Evolutionary conservation across 768 basidiomycete genomes (phyloP).

Genomic region (Naganishia friedmannii): DNA sequence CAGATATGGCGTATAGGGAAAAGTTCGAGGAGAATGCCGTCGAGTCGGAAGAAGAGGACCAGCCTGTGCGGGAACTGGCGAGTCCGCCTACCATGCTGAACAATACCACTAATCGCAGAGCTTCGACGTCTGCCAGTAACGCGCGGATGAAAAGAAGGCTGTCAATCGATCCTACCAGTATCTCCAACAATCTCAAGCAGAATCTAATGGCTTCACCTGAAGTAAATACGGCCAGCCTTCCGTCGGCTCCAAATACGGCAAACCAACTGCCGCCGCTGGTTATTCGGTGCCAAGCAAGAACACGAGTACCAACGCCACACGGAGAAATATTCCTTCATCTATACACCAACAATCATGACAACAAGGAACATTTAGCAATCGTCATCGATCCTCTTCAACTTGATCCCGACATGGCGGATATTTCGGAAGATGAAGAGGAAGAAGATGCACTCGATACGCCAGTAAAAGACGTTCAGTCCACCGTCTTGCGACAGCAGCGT

Average conservation of each 20-base stretch:
- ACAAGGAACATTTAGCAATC: constrained; percentile 92
- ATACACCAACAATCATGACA: constrained; percentile 88
- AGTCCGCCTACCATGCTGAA: not conserved
- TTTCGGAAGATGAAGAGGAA: constrained; percentile 23
- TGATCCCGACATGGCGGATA: constrained; percentile 37
- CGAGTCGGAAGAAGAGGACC: constrained; percentile 12
- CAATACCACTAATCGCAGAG: not conserved
- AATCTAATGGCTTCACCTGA: constrained; percentile 16
- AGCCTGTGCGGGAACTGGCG: constrained; percentile 1
- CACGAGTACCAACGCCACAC: constrained; percentile 93
- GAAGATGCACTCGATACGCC: not conserved
- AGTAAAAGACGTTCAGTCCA: not conserved
- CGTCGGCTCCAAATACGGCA: not conserved
- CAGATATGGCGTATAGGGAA: constrained; percentile 21
- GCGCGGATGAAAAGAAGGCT: constrained; percentile 13
- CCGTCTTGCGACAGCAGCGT: not conserved
- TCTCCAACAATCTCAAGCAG: constrained; percentile 14
- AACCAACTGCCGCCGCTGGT: constrained; percentile 54
- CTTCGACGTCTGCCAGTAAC: constrained; percentile 7
- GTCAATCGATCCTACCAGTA: constrained; percentile 19
- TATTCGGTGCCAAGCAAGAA: constrained; percentile 92
- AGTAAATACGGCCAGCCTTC: not conserved
- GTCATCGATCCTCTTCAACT: constrained; percentile 89
- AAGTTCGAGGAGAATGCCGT: not conserved
- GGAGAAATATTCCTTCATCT: constrained; percentile 88